Base-by-base conservation (phyloP, 2,329 filamentous ascomycete genomes). In the Curvularia spicifera region DNA sequence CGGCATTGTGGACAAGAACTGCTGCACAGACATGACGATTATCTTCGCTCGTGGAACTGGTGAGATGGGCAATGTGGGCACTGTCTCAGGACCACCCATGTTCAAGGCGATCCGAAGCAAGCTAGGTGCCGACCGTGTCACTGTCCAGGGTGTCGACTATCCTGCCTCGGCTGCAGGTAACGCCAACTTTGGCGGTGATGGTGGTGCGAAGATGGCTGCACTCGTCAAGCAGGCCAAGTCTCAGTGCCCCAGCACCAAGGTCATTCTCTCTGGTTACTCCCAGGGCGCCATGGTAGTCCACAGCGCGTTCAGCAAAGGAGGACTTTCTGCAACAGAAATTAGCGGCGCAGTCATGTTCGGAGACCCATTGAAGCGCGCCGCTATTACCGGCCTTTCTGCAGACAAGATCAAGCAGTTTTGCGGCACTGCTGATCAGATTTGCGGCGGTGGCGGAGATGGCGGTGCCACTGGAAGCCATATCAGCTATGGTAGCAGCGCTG, bases 1-100 rank as follows among this genome's bases (percentile, higher is more conserved):
- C 59, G 78, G 77, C 9, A 71, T 81, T 33, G 71, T 68, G 8
- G 64, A 76, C 40, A 75, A 78, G 57, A 69, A 59, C 20, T 76
- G 71, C 66, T 81, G 79, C 69, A 73, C 79, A 47, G 72, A 74
- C 2, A 60, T 80, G 61, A 80, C 79, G 2, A 71, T 80, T 51
- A 77, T 80, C 51, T 81, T 79, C 53, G 79, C 79, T 15, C 78
- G 79, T 29, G 79, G 79, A 18, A 80, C 77, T 1, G 68, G 65
- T 10, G 79, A 81, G 60, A 28, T 64, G 3, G 79, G 79, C 3
- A 81, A 80, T 57, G 78, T 81, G 65, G 79, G 79, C 7, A 67
- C 66, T 0, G 68, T 80, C 7, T 68, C 78, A 29, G 79, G 79
- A 1, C 79, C 79, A 2, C 71, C 75, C 2, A 72, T 76, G 68